A percentile compares a stretch with the other conserved stretches of the same genome.
These are phyloP conservation scores for Aspergillus quadrilineatus DNA, from an alignment of 2,329 filamentous ascomycete genomes.

Conservation along the genomic window DNA sequence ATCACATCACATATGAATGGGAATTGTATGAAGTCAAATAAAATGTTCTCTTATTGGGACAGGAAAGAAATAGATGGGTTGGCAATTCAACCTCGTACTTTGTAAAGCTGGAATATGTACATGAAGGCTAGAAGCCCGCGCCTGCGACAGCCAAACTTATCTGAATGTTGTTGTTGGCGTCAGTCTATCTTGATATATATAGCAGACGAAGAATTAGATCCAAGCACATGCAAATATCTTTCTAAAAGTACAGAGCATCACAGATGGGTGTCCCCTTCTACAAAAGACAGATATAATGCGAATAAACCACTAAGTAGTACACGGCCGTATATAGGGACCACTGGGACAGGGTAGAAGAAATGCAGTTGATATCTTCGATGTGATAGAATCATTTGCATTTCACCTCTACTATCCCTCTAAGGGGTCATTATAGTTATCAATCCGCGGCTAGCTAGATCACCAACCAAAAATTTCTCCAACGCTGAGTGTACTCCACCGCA, in stretches of 20 bases:
- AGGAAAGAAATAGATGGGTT: not conserved
- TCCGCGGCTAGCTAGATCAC: constrained; percentile 34
- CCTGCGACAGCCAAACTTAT: no score
- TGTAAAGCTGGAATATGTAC: not conserved
- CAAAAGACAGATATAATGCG: not conserved
- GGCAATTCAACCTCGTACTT: not conserved
- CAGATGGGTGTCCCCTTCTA: no score
- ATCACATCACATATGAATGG: not conserved
- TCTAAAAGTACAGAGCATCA: not conserved
- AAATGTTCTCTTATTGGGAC: not conserved
- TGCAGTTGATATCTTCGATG: no score
- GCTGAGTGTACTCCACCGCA: constrained; percentile 73
- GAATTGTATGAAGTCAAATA: not conserved
- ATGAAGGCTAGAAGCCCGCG: not conserved
- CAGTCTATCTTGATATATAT: no score
- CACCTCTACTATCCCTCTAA: not conserved
- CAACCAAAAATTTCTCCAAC: constrained; percentile 89
- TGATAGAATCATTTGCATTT: no score
- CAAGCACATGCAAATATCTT: not conserved
- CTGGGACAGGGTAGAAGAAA: not conserved
- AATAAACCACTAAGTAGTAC: not conserved
- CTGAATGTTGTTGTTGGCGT: no score
- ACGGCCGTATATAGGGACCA: not conserved
- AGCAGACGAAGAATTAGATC: no score
- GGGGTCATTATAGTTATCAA: not conserved